These are phyloP conservation scores for Coccomyxa sp. DNA, from an alignment of 139 green algal genomes.

Conservation along the genomic window DNA sequence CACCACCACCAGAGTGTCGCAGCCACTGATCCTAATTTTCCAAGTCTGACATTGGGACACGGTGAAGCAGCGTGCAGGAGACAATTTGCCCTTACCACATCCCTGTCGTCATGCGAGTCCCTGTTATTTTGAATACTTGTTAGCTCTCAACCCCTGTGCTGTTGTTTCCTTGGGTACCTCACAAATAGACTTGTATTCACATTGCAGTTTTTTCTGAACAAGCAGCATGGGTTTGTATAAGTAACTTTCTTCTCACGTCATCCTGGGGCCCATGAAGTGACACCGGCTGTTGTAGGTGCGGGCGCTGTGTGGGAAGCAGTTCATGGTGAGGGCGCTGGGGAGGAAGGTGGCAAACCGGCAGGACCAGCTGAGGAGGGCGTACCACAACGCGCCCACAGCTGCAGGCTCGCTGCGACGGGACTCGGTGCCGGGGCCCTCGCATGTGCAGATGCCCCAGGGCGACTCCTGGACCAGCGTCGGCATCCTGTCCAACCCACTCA, in stretches of 20 bases:
- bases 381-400: background rate
- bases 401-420: background rate
- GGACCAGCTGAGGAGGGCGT: constrained; percentile 1
- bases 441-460: constrained; percentile 30
- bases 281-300: constrained; percentile 43
- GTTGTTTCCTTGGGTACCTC: background rate
- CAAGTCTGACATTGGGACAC: background rate
- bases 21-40: background rate
- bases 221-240: too few relatives aligned
- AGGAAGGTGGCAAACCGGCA: constrained; percentile 59
- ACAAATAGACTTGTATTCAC: too few relatives aligned
- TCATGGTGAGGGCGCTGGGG: constrained; percentile 59
- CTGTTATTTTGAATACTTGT: background rate
- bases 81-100: too few relatives aligned
- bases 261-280: too few relatives aligned
- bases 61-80: background rate
- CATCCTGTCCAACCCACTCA: constrained; percentile 22
- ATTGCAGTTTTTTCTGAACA: too few relatives aligned
- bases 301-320: constrained; percentile 61
- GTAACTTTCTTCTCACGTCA: too few relatives aligned
- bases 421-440: background rate
- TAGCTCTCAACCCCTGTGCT: background rate
- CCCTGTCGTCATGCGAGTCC: background rate
- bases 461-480: constrained; percentile 27
- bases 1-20: background rate